Conservation (phyloP, 2,329 filamentous ascomycete genomes). For the Hymenoscyphus albidus region DNA sequence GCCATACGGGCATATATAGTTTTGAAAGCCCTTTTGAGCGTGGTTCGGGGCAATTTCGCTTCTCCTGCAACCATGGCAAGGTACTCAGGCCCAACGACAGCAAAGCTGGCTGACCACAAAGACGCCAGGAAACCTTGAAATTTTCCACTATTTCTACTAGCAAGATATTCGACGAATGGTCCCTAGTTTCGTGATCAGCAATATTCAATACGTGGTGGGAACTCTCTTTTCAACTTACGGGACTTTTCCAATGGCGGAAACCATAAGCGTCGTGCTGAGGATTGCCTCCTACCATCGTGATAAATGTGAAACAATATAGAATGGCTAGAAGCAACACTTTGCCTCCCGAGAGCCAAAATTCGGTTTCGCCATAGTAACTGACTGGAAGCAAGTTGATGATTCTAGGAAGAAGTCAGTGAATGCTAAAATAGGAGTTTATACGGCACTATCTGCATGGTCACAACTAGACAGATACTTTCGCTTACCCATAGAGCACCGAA, state of each 20-base stretch:
- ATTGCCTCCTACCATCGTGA: conserved; percentile 79
- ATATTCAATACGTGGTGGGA: background rate
- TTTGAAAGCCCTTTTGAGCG: conserved; percentile 67
- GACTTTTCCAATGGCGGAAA: conserved; percentile 57
- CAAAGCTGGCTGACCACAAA: conserved; percentile 43
- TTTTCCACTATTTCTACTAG: conserved; percentile 59
- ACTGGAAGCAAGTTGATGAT: conserved; percentile 52
- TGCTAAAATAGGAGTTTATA: too few relatives aligned
- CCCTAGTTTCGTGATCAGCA: background rate
- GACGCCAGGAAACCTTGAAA: conserved; percentile 66
- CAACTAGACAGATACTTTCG: background rate
- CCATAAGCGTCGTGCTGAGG: conserved; percentile 66
- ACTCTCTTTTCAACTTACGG: background rate
- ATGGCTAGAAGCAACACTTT: conserved; percentile 57
- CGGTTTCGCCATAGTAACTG: conserved; percentile 52
- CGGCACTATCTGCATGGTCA: background rate
- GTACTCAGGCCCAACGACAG: conserved; percentile 49
- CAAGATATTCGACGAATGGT: conserved; percentile 34
- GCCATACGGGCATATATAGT: conserved; percentile 70
- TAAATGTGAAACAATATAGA: conserved; percentile 70
- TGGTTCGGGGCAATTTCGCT: conserved; percentile 57
- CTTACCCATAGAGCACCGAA: conserved; percentile 45
- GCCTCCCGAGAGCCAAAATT: conserved; percentile 55
- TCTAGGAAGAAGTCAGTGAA: conserved; percentile 30
- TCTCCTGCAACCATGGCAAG: conserved; percentile 67